Percentiles rank a stretch among this genome's conserved stretches.
These are phyloP conservation scores for Colletotrichum musicola DNA, from an alignment of 2,329 filamentous ascomycete species.

Conservation along the genomic window DNA sequence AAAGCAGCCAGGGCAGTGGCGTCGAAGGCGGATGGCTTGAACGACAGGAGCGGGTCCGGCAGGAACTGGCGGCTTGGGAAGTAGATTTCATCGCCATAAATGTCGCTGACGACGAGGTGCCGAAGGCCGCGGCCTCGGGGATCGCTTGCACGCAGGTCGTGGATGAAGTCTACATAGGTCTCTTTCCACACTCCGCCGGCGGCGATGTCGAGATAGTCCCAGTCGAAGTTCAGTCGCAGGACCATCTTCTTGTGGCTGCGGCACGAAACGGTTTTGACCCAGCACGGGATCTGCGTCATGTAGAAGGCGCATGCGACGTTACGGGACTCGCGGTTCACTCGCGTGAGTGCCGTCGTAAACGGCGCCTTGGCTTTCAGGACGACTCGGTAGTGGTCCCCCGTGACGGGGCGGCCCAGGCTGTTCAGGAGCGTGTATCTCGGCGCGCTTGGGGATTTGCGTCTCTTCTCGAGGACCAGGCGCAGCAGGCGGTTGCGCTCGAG, in stretches of 20 bases:
- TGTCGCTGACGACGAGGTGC: conserved; percentile 15
- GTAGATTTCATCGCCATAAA: neutral
- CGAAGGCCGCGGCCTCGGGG: conserved; percentile 12
- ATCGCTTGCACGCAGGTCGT: conserved; percentile 26
- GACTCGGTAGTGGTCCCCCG: conserved; percentile 20
- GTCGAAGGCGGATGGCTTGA: neutral
- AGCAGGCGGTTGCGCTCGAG: conserved; percentile 19
- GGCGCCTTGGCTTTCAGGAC: neutral
- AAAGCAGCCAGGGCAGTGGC: neutral
- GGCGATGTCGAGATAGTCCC: conserved; percentile 14
- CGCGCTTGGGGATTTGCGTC: too few relatives aligned
- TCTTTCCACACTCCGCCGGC: neutral
- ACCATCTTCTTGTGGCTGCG: neutral
- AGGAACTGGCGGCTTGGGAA: neutral
- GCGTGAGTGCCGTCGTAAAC: neutral
- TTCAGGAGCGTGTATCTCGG: conserved; percentile 6
- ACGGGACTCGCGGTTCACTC: conserved; percentile 12
- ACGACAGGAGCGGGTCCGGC: neutral
- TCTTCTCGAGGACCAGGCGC: neutral
- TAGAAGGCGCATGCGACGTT: conserved; percentile 14
- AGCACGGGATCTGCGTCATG: conserved; percentile 9
- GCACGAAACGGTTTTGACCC: neutral
- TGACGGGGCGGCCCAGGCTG: neutral
- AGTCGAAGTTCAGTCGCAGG: conserved; percentile 13
- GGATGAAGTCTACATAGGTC: conserved; percentile 24